phyloP scores from a whole-genome alignment of 2,329 filamentous ascomycete species.

The Microcyclosporella mali region DNA sequence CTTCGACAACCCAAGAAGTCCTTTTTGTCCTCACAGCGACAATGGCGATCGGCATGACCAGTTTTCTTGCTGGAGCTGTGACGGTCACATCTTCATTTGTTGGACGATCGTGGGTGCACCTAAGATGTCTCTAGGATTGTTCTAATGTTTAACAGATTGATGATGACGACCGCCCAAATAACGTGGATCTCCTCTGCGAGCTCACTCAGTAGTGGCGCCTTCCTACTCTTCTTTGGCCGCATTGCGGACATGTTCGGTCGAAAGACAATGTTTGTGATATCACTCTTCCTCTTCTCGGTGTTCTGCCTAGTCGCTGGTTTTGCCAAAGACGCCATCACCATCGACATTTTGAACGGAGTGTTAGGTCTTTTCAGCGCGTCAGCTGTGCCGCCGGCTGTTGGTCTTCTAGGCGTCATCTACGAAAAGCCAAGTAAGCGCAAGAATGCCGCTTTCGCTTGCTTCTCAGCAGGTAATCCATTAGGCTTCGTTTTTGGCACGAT shows the following conservation, averaged over 20 bases:
- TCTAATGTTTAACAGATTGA: conserved; percentile 5
- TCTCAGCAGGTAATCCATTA: conserved; percentile 52
- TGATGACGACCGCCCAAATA: conserved; percentile 60
- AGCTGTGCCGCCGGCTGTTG: conserved; percentile 58
- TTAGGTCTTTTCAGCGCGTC: conserved; percentile 60
- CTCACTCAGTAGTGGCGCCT: conserved; percentile 57
- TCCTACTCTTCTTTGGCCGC: conserved; percentile 61
- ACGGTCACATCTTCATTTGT: conserved; percentile 59
- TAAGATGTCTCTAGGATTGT: neutral
- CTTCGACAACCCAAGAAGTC: conserved; percentile 55
- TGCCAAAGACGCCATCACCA: conserved; percentile 50
- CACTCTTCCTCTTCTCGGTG: conserved; percentile 54
- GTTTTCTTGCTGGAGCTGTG: conserved; percentile 54
- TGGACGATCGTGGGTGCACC: conserved; percentile 29
- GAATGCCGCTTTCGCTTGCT: conserved; percentile 60
- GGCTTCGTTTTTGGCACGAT: conserved; percentile 55
- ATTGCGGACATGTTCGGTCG: conserved; percentile 62
- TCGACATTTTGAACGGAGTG: conserved; percentile 59
- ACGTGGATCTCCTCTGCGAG: conserved; percentile 62
- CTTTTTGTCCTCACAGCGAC: conserved; percentile 62
- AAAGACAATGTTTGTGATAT: conserved; percentile 53
- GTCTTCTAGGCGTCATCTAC: conserved; percentile 59
- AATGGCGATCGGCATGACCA: conserved; percentile 58
- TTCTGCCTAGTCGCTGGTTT: conserved; percentile 56
- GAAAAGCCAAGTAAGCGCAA: conserved; percentile 55